phyloP scores from a whole-genome alignment of 805 yeast genomes.

The Metschnikowia noctiluminum region DNA sequence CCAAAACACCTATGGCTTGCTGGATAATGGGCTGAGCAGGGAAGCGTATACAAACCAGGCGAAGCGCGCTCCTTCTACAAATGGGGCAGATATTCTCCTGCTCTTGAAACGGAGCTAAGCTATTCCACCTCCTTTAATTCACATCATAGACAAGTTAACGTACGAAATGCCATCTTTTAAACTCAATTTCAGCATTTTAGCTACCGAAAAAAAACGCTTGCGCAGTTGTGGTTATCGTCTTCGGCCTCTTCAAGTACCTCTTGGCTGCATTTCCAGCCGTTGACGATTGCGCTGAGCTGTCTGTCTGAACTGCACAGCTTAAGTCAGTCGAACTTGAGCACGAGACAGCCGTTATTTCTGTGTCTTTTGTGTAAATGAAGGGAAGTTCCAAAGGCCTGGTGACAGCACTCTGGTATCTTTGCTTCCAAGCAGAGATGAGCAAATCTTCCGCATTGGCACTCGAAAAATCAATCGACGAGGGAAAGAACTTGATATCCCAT shows the following conservation, averaged over 20 bases:
- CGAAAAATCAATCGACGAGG: conserved; percentile 8
- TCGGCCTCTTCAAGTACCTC: conserved; percentile 1
- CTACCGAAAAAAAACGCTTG: conserved; percentile 6
- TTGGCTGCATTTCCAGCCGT: background rate
- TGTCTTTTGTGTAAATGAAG: conserved; percentile 14
- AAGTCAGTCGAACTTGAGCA: background rate
- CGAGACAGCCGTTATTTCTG: background rate
- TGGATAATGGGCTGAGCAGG: conserved; percentile 9
- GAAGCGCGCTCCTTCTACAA: conserved; percentile 6
- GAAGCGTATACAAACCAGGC: conserved; percentile 2
- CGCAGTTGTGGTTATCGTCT: conserved; percentile 11
- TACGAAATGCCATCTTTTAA: background rate
- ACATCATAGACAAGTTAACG: too few species aligned
- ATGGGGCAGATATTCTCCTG: conserved; percentile 19
- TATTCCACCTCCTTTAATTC: too few species aligned
- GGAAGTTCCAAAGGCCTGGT: conserved; percentile 10
- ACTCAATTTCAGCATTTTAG: background rate
- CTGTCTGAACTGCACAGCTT: too few species aligned
- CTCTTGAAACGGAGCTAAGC: conserved; percentile 12
- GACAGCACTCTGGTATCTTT: conserved; percentile 11
- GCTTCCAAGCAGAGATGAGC: conserved; percentile 14
- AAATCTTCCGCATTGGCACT: conserved; percentile 4
- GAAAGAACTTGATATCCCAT: conserved; percentile 19
- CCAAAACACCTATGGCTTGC: conserved; percentile 15
- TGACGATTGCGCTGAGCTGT: background rate